Base-by-base conservation (phyloP, 495 filamentous ascomycete species). In the Choiromyces venosus region DNA sequence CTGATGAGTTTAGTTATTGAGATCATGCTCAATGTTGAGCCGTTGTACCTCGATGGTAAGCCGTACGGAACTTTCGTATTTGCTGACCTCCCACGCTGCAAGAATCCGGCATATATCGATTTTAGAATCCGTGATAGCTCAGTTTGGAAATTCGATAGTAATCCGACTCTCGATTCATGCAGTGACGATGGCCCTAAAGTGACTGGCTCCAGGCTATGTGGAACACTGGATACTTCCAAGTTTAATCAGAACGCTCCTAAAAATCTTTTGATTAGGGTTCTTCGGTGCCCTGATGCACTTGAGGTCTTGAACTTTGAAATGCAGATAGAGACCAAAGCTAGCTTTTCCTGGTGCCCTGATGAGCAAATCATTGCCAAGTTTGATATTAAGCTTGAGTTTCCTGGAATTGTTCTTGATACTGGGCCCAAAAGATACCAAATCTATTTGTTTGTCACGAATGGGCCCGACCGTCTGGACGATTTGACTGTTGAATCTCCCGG, bases 41-140 rank as follows among this genome's bases (percentile, higher is more conserved):
- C 77, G 18, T 66, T 74, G 33, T 74, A 70, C 74, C 39, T 74
- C 64, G 68, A 73, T 29, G 69, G 68, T 46, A 79, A 79, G 52
- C n/a, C 74, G 5, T 77, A 79, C 65, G 70, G 66, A 36, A 80
- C 78, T 33, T 80, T 80, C 44, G 72, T 79, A 61, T 79, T 79
- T 44, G 74, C 78, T 66, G 77, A 77, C 21, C 56, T 80, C 37
- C 78, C 78, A 14, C 71, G 61, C 37, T 80, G 77, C 36, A 35
- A 52, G 46, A 79, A 74, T 21, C 73, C 71, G 36, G 77, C 71
- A 21, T 76, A 76, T 68, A 71, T 80, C 35, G 68, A 79, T 38
- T 80, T 80, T 40, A 46, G 29, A 21, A 73, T 80, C 19, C 38
- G 68, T 5, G 77, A 74, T 56, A 71, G 66, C 39, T 69, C 73